Base-by-base conservation (phyloP, 257 asterid species). In the Solanum sparsipilum region DNA sequence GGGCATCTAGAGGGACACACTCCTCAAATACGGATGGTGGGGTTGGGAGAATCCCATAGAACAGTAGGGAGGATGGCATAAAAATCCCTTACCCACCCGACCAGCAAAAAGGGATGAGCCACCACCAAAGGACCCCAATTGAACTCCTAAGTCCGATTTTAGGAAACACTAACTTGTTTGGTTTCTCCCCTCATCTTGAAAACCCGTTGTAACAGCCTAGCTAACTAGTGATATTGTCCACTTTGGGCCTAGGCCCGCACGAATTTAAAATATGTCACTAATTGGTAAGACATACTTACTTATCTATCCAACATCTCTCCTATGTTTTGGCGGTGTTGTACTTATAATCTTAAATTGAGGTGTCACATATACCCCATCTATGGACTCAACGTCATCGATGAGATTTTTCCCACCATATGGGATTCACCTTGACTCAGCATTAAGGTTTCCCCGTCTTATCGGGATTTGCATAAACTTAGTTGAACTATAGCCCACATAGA, bases 111-210 rank as follows among this genome's bases (percentile, higher is more conserved):
- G n/a, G 65, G 23, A 18, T 6, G n/a, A 18, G 4, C 65, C 65
- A 56, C n/a, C 4, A 7, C 9, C n/a, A 56, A 18, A 6, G 65
- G 65, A 56, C 10, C 23, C n/a, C 10, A 56, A 56, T 6, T 18
- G n/a, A 18, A 56, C 0, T 18, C 4, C n/a, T 18, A 18, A 56
- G 20, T 56, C 1, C 0, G 0, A 0, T 46, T 44, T 1, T 56
- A 6, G 65, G n/a, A 18, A 56, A 6, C 10, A 56, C 65, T 18
- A 7, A 0, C 10, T 18, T 56, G 2, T 18, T 56, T 18, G n/a
- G n/a, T 2, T 56, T 0, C 10, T 6, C 10, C n/a, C n/a, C 10
- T 56, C 65, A 56, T 56, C 65, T 56, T 56, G 4, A 56, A 56
- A 56, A 6, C 10, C 3, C 10, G 0, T 18, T 56, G n/a, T 18